These are phyloP conservation scores for Xerocomus cyaneibrunnescens DNA, from an alignment of 1,284 basidiomycete genomes.

Conservation along the genomic window DNA sequence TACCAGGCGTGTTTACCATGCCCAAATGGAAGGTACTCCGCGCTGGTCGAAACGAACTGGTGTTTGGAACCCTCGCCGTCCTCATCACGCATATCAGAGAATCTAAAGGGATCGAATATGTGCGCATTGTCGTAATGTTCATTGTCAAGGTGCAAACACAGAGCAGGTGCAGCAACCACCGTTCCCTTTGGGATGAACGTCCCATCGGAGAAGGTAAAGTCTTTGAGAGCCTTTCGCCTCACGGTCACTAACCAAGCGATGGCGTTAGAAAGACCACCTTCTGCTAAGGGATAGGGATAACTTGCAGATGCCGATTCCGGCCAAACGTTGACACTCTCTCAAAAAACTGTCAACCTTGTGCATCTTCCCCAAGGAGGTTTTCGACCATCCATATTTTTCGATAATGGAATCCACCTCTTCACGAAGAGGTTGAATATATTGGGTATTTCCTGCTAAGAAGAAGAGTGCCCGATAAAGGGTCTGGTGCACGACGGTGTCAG, in stretches of 20 bases:
- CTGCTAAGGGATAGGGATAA: neutral
- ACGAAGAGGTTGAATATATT: constrained; percentile 29
- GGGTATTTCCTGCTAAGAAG: constrained; percentile 39
- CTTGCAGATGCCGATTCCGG: neutral
- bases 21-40: constrained; percentile 15
- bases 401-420: neutral
- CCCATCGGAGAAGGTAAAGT: constrained; percentile 44
- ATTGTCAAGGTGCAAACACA: constrained; percentile 29
- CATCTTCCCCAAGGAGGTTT: neutral
- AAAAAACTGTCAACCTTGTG: neutral
- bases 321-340: neutral
- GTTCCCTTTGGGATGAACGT: constrained; percentile 41
- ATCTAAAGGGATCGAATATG: constrained; percentile 37
- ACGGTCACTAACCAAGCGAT: neutral
- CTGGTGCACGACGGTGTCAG: constrained; percentile 7
- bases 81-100: constrained; percentile 20
- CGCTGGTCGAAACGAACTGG: constrained; percentile 15
- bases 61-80: constrained; percentile 15
- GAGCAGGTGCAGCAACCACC: constrained; percentile 26
- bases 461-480: constrained; percentile 39
- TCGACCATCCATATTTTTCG: neutral
- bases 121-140: constrained; percentile 29
- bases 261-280: neutral
- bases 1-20: constrained; percentile 20
- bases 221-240: constrained; percentile 15